Evolutionary conservation across 768 basidiomycete species (phyloP), one percentile per base, ranked within the genome.

Genomic region (Psilocybe azurescens): DNA sequence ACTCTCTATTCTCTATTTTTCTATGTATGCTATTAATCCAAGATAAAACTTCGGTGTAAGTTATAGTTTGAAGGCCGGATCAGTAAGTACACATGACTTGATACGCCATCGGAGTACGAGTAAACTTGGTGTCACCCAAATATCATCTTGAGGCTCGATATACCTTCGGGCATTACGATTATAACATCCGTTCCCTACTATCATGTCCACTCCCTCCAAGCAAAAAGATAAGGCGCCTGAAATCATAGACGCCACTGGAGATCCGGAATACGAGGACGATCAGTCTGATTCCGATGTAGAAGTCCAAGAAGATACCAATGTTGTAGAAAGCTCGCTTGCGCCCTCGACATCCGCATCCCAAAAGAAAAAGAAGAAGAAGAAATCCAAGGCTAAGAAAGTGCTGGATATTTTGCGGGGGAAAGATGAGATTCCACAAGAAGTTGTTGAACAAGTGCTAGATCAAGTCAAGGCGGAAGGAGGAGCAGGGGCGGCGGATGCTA

Each of bases 351-450:
- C 72, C 13, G 62, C 66, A 16, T 65, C 67, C 20, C 78, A 79
- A 49, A 90, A 90, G 77, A 94, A 92, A 81, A 95, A 92, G 75
- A 94, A 95, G 79, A 95, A 94, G 82, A 94, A 93, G 76, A 91
- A 88, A 74, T 88, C 89, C 3, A 94, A 91, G 71, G 85, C 79
- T 24, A 73, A 81, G 60, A 89, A 80, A 63, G 77, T 78, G 4
- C 70, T 87, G 44, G 80, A 80, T 69, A 79, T 82, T 18, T 67
- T 87, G 5, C 79, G 78, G 14, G 82, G 81, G 16, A 78, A 80
- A 59, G 75, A 81, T 20, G 82, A 86, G 50, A 82, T 89, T 50
- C 83, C 87, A 0, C 79, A 90, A 58, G 79, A 82, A 53, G 73
- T 92, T 13, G 84, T 95, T 3, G 83, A 93, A 70, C 79, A 80